Conservation (phyloP, 139 green algal genomes). For the Chlamydomonas eustigma region DNA sequence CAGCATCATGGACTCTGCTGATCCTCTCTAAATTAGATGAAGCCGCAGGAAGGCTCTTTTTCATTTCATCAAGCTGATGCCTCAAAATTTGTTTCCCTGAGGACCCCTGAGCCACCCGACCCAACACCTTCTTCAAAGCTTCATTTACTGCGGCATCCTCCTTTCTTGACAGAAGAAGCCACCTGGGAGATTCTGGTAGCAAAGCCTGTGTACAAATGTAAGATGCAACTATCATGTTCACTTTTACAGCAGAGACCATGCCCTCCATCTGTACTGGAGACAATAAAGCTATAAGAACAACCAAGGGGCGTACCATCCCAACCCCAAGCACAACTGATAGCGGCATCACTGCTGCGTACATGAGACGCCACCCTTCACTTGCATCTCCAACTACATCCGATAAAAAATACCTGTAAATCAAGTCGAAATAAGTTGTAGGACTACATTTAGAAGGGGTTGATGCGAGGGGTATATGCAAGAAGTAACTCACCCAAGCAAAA, state of each 20-base stretch:
- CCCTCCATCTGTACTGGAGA: too few species aligned
- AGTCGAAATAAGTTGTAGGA: not conserved
- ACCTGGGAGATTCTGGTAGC: slow-evolving; percentile 85
- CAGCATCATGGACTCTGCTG: too few species aligned
- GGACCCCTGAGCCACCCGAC: not conserved
- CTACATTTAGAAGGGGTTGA: slow-evolving; percentile 28
- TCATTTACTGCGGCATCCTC: not conserved
- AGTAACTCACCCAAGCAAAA: slow-evolving; percentile 67
- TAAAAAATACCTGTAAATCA: not conserved
- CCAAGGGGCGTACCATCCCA: slow-evolving; percentile 46
- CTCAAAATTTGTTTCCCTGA: not conserved
- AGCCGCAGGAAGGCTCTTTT: too few species aligned
- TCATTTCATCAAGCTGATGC: too few species aligned
- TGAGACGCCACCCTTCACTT: slow-evolving; percentile 78
- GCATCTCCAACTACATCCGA: not conserved
- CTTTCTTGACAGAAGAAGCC: slow-evolving; percentile 65
- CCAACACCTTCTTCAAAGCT: slow-evolving; percentile 1
- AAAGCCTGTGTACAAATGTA: slow-evolving; percentile 19
- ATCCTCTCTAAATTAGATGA: too few species aligned
- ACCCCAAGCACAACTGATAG: slow-evolving; percentile 50
- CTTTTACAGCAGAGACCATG: too few species aligned
- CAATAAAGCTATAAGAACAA: not conserved
- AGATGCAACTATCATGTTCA: not conserved
- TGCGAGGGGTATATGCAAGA: slow-evolving; percentile 21
- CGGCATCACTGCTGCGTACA: slow-evolving; percentile 55